Percentiles rank a stretch among this genome's conserved stretches.
phyloP scores from a whole-genome alignment of 1,139 yeast species.

The Trichomonascaceae sp. region DNA sequence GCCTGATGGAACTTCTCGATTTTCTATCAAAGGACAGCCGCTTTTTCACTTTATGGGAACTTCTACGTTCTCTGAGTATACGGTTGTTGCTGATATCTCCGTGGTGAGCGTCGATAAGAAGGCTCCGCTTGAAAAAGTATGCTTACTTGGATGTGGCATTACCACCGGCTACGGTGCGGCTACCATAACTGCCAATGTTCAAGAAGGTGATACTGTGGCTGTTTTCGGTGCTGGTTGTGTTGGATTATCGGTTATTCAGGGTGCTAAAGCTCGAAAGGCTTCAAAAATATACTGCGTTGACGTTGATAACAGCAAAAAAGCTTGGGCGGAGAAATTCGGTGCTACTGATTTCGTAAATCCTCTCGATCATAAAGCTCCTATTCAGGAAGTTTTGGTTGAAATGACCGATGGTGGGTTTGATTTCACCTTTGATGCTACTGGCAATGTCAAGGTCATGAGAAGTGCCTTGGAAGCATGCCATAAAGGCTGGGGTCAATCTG shows the following conservation, averaged over 20 bases:
- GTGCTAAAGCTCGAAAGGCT: constrained; percentile 81
- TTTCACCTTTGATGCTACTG: constrained; percentile 95
- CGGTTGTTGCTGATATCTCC: constrained; percentile 97
- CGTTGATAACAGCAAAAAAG: constrained; percentile 74
- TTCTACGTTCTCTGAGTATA: constrained; percentile 92
- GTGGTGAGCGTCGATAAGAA: constrained; percentile 83
- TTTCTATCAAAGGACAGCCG: constrained; percentile 72
- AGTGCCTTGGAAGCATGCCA: constrained; percentile 94
- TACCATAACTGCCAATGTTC: constrained; percentile 84
- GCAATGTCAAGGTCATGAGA: constrained; percentile 93
- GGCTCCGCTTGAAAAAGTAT: constrained; percentile 81
- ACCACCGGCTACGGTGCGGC: constrained; percentile 99
- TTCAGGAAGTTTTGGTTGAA: constrained; percentile 80
- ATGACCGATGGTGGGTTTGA: constrained; percentile 96
- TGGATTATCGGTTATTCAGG: constrained; percentile 92
- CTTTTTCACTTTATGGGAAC: constrained; percentile 95
- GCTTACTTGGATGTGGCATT: constrained; percentile 95
- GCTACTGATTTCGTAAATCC: constrained; percentile 95
- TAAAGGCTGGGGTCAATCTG: constrained; percentile 97
- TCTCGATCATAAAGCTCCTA: constrained; percentile 56
- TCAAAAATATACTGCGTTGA: constrained; percentile 80
- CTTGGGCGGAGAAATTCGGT: constrained; percentile 84
- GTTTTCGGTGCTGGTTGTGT: constrained; percentile 98
- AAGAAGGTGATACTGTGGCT: constrained; percentile 89
- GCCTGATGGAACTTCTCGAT: constrained; percentile 95